Base-by-base conservation (phyloP, 306 rosid species). In the Citrullus mucosospermus region DNA sequence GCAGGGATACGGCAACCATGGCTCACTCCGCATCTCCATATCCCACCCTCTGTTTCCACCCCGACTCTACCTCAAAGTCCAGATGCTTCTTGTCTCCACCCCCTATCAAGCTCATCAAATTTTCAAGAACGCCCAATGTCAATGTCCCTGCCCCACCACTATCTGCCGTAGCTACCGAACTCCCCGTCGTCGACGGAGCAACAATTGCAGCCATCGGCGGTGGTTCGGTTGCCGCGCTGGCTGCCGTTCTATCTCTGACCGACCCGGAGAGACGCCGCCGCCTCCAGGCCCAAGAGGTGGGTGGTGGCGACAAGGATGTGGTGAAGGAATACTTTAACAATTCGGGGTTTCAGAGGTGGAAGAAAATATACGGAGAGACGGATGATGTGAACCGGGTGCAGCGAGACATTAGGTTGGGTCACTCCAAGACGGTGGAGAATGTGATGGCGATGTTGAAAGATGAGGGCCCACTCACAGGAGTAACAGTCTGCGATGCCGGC, bases 241-340 rank as follows among this genome's bases (percentile, higher is more conserved):
- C 97, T 8, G 93, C 97, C 2, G 86, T 84, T 0, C 75, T 95
- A 9, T 95, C 97, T 5, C 80, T 95, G 10, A 32, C 96, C 0
- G 97, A 95, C 88, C 98, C 98, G 2, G 93, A 95, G 82, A 79
- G 84, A 68, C 91, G 98, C 14, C 87, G 97, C 54, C 83, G 75
- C 41, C 46, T 80, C 22, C 98, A 95, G 88, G 97, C 98, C 22
- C 95, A 86, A 81, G 98, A 85, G 78, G 97, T 95, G 1, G 98
- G 98, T n/a, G 98, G 98, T 1, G 91, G 65, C 46, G 97, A 95
- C 87, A 95, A 91, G 84, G 97, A 95, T 63, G 98, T 95, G 25
- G 98, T 95, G 73, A 88, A 34, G 86, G 98, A 95, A 55, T 95
- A 95, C 84, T 95, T 95, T 85, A 95, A 95, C 82, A 95, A 91